Conservation (phyloP, 352 stramenopile genomes). For the Pythium diclinum region DNA sequence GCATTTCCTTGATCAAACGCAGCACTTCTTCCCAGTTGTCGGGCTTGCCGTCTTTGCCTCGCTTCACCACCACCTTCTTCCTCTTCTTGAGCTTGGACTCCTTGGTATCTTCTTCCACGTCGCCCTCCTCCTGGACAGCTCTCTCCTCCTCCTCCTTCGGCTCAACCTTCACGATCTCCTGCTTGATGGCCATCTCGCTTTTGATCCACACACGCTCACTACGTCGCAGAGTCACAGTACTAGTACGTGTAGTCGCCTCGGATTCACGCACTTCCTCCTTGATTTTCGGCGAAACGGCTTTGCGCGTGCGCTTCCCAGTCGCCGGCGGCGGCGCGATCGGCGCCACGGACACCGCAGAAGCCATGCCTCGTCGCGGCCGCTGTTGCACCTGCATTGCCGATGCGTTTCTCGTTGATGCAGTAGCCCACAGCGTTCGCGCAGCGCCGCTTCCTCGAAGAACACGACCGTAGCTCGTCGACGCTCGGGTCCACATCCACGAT, state of each 20-base stretch:
- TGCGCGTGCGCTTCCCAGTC: conserved; percentile 8
- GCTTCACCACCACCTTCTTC: conserved; percentile 20
- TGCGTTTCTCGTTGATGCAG: background rate
- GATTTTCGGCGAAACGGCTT: conserved; percentile 1
- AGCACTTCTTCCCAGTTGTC: conserved; percentile 56
- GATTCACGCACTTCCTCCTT: conserved; percentile 15
- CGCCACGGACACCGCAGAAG: conserved; percentile 2
- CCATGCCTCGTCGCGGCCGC: conserved; percentile 27
- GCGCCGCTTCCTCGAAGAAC: conserved; percentile 15
- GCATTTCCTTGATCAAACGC: conserved; percentile 65
- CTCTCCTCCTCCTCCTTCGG: background rate
- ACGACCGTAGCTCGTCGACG: conserved; percentile 20
- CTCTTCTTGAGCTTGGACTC: conserved; percentile 15
- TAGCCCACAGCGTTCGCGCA: no score
- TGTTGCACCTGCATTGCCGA: conserved; percentile 25
- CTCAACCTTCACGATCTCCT: conserved; percentile 15
- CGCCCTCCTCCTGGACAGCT: conserved; percentile 6
- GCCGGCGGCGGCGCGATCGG: background rate
- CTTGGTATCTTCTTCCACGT: conserved; percentile 8
- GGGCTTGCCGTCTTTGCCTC: conserved; percentile 29
- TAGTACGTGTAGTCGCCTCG: background rate
- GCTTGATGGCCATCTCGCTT: conserved; percentile 26
- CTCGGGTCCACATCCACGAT: conserved; percentile 8
- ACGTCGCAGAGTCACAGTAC: background rate
- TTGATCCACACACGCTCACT: conserved; percentile 19